phyloP scores from a whole-genome alignment of 1,139 yeast genomes.

The Blastobotrys malaysiensis region DNA sequence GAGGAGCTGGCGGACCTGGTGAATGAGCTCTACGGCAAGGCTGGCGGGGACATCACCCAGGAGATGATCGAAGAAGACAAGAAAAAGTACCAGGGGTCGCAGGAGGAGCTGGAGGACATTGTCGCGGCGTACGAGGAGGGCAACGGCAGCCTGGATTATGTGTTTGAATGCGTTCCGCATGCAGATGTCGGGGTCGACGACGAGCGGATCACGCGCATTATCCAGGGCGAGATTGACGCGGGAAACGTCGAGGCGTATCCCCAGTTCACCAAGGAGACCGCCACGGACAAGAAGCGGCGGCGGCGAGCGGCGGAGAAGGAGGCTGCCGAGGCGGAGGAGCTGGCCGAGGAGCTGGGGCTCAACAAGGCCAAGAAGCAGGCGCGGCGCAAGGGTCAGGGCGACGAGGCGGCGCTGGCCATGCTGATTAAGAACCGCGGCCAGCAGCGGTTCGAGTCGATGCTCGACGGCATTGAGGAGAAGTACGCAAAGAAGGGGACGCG shows the following conservation, averaged over 20 bases:
- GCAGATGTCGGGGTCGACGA: conserved; percentile 58
- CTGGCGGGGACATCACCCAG: conserved; percentile 51
- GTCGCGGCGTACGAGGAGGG: conserved; percentile 51
- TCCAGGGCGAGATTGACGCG: conserved; percentile 41
- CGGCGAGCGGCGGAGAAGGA: conserved; percentile 51
- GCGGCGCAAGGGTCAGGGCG: conserved; percentile 2
- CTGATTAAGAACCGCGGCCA: conserved; percentile 24
- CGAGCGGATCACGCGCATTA: conserved; percentile 55
- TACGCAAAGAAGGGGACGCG: conserved; percentile 39
- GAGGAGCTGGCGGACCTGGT: conserved; percentile 64
- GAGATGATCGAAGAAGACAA: conserved; percentile 74
- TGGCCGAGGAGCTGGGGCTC: conserved; percentile 46
- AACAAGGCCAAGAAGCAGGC: conserved; percentile 32
- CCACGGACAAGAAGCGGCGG: conserved; percentile 47
- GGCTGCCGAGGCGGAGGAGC: conserved; percentile 62
- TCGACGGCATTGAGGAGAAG: conserved; percentile 50
- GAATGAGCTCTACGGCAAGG: conserved; percentile 41
- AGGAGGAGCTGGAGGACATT: conserved; percentile 65
- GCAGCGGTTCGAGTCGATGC: conserved; percentile 44
- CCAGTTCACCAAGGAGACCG: conserved; percentile 54
- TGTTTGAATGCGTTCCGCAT: conserved; percentile 76
- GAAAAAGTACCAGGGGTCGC: conserved; percentile 52
- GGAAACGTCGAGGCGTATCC: conserved; percentile 36
- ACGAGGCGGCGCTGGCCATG: conserved; percentile 23
- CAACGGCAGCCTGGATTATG: conserved; percentile 62